phyloP scores from a whole-genome alignment of 2,329 filamentous ascomycete genomes.

The Colletotrichum chrysophilum region DNA sequence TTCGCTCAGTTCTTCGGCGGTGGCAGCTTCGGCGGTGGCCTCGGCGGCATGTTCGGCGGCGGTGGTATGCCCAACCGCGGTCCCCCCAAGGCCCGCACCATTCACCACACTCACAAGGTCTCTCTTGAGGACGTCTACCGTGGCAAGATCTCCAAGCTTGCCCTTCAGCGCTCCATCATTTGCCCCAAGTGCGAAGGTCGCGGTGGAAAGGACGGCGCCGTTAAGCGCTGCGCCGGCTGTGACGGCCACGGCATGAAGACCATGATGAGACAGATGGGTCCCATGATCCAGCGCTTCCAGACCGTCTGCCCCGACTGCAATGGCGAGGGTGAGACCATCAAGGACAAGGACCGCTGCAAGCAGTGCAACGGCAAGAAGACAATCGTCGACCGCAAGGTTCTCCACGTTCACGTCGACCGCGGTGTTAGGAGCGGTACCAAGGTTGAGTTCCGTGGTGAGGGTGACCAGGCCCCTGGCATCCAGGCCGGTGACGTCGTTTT shows the following conservation, averaged over 20 bases:
- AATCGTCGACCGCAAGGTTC: constrained; percentile 93
- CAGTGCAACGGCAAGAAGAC: constrained; percentile 97
- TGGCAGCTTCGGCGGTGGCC: constrained; percentile 72
- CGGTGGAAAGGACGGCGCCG: constrained; percentile 97
- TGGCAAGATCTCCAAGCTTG: constrained; percentile 96
- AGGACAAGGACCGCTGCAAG: constrained; percentile 98
- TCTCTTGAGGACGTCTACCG: constrained; percentile 97
- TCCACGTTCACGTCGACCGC: constrained; percentile 96
- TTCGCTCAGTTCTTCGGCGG: constrained; percentile 96
- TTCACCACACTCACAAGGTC: constrained; percentile 98
- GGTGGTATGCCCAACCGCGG: constrained; percentile 81
- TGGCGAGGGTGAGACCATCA: constrained; percentile 95
- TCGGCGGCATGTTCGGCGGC: constrained; percentile 78
- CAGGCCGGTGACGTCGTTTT: constrained; percentile 97
- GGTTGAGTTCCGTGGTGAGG: constrained; percentile 96
- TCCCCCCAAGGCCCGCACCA: constrained; percentile 88
- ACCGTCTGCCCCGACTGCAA: constrained; percentile 98
- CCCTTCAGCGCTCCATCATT: constrained; percentile 95
- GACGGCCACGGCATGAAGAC: constrained; percentile 98
- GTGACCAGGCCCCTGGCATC: constrained; percentile 92
- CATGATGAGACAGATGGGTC: constrained; percentile 99
- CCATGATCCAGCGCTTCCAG: constrained; percentile 99
- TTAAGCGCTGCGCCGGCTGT: constrained; percentile 89
- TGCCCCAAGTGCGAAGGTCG: constrained; percentile 93
- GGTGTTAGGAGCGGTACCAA: constrained; percentile 94